A percentile compares a stretch with the other conserved stretches of the same genome.
Evolutionary conservation across 1,284 basidiomycete species (phyloP).

Genomic region (Rhizoctonia solani): DNA sequence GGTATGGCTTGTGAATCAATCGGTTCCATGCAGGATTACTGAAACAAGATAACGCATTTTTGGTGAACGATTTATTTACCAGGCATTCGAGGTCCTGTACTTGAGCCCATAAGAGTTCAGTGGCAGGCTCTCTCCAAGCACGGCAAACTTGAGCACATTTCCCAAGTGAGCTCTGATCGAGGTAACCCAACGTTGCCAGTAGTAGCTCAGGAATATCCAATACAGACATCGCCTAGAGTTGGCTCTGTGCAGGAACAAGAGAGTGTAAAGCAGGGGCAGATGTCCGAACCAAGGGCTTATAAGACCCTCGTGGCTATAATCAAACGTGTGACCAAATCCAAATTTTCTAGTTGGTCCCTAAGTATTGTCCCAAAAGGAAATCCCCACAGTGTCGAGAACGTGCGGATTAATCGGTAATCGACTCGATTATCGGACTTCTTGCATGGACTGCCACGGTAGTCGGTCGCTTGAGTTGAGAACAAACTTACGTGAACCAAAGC

Average conservation of each 20-base stretch:
- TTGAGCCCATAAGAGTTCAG: slow-evolving; percentile 12
- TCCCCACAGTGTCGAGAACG: too few species aligned
- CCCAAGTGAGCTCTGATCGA: not conserved
- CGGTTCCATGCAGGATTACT: not conserved
- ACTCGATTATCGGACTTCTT: not conserved
- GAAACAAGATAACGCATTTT: not conserved
- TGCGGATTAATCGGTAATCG: not conserved
- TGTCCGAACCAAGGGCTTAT: not conserved
- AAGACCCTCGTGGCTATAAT: not conserved
- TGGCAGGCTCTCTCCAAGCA: not conserved
- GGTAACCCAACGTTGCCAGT: not conserved
- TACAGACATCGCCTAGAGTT: not conserved
- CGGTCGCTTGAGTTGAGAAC: not conserved
- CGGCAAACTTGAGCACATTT: not conserved
- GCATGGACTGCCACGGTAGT: not conserved
- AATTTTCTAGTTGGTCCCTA: too few species aligned
- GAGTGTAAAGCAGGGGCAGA: not conserved
- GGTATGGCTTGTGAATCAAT: not conserved
- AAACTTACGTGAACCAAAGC: not conserved
- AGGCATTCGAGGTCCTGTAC: not conserved
- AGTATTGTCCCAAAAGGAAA: too few species aligned
- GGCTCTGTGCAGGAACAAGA: not conserved
- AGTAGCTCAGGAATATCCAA: slow-evolving; percentile 13
- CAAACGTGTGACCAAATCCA: not conserved
- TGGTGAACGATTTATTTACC: not conserved